Evolutionary conservation across 495 filamentous ascomycete genomes (phyloP).

Genomic region (Hypoxylon cercidicola): DNA sequence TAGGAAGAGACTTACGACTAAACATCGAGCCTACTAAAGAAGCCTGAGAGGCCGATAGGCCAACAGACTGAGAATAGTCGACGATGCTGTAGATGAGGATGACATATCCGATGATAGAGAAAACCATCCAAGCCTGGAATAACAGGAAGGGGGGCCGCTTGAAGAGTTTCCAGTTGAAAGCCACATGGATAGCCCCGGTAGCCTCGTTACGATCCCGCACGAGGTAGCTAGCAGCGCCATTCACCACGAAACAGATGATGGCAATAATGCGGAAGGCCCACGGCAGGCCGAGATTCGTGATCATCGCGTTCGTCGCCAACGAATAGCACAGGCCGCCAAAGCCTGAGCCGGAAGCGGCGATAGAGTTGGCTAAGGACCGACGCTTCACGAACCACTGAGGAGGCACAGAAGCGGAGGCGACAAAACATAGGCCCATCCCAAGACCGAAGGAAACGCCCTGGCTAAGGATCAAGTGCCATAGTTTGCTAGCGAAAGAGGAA

Average conservation of each 20-base stretch:
- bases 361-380: constrained; percentile 77
- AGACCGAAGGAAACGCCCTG: constrained; percentile 82
- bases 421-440: constrained; percentile 82
- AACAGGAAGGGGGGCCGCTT: constrained; percentile 69
- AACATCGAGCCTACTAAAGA: constrained; percentile 77
- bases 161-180: constrained; percentile 72
- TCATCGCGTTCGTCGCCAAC: constrained; percentile 66
- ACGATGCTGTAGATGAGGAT: constrained; percentile 77
- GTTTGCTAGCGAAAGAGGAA: constrained; percentile 72
- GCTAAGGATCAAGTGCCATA: constrained; percentile 80
- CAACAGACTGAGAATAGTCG: constrained; percentile 72
- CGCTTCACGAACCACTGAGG: constrained; percentile 82
- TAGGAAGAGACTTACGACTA: constrained; percentile 64
- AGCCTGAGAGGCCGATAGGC: constrained; percentile 72
- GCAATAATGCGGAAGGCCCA: constrained; percentile 79
- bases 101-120: constrained; percentile 78
- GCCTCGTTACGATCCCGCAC: constrained; percentile 75
- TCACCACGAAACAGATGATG: constrained; percentile 67
- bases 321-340: constrained; percentile 75
- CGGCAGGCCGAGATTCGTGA: constrained; percentile 66
- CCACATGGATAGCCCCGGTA: constrained; percentile 68
- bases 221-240: constrained; percentile 65
- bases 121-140: constrained; percentile 73
- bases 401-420: constrained; percentile 73
- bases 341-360: constrained; percentile 77